phyloP scores from a whole-genome alignment of 2,329 filamentous ascomycete species.

The Sphaerulina populicola region DNA sequence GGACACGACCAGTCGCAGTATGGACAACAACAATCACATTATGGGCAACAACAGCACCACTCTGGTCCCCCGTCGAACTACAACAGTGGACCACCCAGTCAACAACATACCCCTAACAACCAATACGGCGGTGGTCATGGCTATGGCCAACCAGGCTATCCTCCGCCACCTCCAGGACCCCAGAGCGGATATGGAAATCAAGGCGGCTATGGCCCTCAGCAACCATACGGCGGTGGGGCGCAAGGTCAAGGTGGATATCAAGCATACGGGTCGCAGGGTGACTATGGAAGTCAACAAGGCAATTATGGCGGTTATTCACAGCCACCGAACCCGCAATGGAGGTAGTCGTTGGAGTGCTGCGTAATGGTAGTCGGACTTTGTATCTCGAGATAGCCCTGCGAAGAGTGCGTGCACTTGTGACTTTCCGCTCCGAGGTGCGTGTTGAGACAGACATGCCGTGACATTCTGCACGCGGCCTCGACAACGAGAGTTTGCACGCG shows the following conservation, averaged over 20 bases:
- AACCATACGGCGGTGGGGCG: constrained; percentile 10
- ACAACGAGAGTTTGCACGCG: no score
- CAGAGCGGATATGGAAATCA: constrained; percentile 12
- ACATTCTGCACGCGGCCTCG: no score
- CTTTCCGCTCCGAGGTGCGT: no score
- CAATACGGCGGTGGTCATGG: constrained; percentile 16
- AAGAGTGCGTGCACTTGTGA: no score
- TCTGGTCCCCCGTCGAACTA: constrained; percentile 11
- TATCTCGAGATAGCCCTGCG: neutral
- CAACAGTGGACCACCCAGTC: constrained; percentile 13
- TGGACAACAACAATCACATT: constrained; percentile 21
- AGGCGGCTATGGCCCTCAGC: constrained; percentile 14
- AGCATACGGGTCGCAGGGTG: constrained; percentile 17
- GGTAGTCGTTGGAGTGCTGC: constrained; percentile 9
- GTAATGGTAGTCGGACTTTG: neutral
- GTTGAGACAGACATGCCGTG: no score
- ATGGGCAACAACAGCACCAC: constrained; percentile 15
- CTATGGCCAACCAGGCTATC: constrained; percentile 5
- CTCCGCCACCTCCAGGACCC: constrained; percentile 11
- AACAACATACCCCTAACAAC: constrained; percentile 16
- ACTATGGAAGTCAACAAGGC: constrained; percentile 18
- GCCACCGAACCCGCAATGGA: constrained; percentile 27
- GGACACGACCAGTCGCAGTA: constrained; percentile 22
- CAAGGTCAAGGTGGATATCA: constrained; percentile 22
- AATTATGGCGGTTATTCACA: constrained; percentile 15